Evolutionary conservation across 1,139 yeast genomes (phyloP), one percentile per base, ranked within the genome.

Genomic region (Lodderomyces orthopsilosis): DNA sequence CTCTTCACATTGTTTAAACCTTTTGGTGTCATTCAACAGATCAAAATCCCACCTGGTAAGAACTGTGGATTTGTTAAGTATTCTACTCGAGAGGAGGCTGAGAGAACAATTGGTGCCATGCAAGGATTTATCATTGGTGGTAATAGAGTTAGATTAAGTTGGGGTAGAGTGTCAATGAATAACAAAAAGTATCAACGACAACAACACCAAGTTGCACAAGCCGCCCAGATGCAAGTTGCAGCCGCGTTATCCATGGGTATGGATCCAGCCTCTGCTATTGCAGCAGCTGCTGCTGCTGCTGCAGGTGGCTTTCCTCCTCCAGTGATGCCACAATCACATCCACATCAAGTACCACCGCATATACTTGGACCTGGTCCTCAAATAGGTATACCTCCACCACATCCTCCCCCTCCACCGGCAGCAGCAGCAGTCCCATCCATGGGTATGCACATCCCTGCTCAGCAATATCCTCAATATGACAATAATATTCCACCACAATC

Each of bases 11-110:
- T 85, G 41, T 90, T 90, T 66, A 82, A 82, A 55, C 88, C 94
- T 12, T 91, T 87, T 68, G 98, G 98, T 23, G 77, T 77, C 42
- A 86, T 91, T 50, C 78, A 84, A 44, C 89, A 86, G 56, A 93
- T 90, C 41, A 88, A 89, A 60, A 87, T 90, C 41, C 96, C 96
- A 8, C 83, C 85, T 4, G 96, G 96, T 13, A 90, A 90, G 60
- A 94, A 94, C 45, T 90, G 97, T 66, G 98, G 96, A 1, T 91
- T 90, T 67, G 91, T 90, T 45, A 94, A 87, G 62, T 90, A 83
- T 59, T 76, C 82, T 23, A 77, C 81, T 35, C 75, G 95, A 46
- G 84, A 82, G 50, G 86, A 89, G 51, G 97, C 97, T 0, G 96
- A 90, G 62, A 82, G 83, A 41, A 96, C 97, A 12, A 89, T 90